Percentiles rank a stretch among this genome's conserved stretches.
Evolutionary conservation across 805 yeast species (phyloP).

Genomic region (Ogataea parapolymorpha): DNA sequence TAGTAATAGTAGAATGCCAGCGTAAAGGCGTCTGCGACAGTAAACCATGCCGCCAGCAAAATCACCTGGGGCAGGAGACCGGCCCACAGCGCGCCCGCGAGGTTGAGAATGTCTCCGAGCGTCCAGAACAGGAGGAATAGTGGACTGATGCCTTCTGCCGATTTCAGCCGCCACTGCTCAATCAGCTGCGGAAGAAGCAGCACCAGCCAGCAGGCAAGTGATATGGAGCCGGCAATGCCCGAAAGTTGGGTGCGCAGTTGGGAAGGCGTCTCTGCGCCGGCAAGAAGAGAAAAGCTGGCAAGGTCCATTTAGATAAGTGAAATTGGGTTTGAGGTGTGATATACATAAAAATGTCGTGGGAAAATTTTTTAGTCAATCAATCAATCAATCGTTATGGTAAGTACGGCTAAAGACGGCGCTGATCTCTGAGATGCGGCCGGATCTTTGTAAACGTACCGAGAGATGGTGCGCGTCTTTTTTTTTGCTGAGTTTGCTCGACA

Average conservation of each 20-base stretch:
- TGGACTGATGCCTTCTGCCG: slow-evolving; percentile 73
- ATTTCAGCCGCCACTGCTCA: slow-evolving; percentile 74
- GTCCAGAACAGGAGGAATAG: slow-evolving; percentile 69
- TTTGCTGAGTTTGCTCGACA: slow-evolving; percentile 2
- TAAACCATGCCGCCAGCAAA: slow-evolving; percentile 71
- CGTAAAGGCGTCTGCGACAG: slow-evolving; percentile 66
- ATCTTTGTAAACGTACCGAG: slow-evolving; percentile 7
- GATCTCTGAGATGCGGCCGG: slow-evolving; percentile 10
- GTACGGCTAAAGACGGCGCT: slow-evolving; percentile 8
- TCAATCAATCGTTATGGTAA: slow-evolving; percentile 1
- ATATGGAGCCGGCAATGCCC: slow-evolving; percentile 66
- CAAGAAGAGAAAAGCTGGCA: background rate
- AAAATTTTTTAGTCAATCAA: background rate
- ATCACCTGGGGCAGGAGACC: slow-evolving; percentile 65
- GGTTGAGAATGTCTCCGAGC: slow-evolving; percentile 65
- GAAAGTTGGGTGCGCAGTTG: slow-evolving; percentile 45
- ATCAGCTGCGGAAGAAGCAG: slow-evolving; percentile 71
- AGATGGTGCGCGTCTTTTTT: slow-evolving; percentile 6
- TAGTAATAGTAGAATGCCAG: slow-evolving; percentile 62
- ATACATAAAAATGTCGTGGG: background rate
- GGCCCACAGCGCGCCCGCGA: slow-evolving; percentile 70
- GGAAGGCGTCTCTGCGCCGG: slow-evolving; percentile 19
- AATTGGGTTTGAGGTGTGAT: background rate
- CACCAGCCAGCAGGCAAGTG: slow-evolving; percentile 79
- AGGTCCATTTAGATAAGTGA: slow-evolving; percentile 5